phyloP scores from a whole-genome alignment of 495 filamentous ascomycete genomes.

The Trichoderma erinaceum region DNA sequence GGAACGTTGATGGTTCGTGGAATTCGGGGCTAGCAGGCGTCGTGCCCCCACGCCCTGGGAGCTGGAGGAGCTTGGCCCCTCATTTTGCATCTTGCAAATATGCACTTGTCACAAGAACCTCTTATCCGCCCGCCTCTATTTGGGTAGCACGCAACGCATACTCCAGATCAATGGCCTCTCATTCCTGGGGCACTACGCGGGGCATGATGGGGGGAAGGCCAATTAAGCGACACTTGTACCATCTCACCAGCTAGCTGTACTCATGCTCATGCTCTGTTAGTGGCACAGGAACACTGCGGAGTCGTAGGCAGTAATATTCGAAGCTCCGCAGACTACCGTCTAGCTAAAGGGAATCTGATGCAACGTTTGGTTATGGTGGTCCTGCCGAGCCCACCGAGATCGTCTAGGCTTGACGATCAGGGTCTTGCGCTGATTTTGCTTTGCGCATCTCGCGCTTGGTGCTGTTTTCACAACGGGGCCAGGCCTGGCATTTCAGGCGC shows the following conservation, averaged over 20 bases:
- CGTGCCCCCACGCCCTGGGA: slow-evolving; percentile 1
- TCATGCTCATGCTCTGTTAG: too few relatives aligned
- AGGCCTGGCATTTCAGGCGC: background rate
- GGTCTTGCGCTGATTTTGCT: background rate
- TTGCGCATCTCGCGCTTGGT: slow-evolving; percentile 3
- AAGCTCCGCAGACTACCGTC: too few relatives aligned
- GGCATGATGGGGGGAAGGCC: slow-evolving; percentile 1
- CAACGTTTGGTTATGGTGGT: slow-evolving; percentile 4
- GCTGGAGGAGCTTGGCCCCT: background rate
- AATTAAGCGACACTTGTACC: background rate
- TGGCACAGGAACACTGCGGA: too few relatives aligned
- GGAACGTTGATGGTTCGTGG: slow-evolving; percentile 6
- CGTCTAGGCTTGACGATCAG: slow-evolving; percentile 8
- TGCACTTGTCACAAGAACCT: background rate
- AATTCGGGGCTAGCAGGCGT: background rate
- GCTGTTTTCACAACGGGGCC: background rate
- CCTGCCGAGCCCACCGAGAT: slow-evolving; percentile 7
- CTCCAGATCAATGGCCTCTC: background rate
- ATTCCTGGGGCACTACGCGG: background rate
- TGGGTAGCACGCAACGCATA: background rate
- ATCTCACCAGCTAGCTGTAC: background rate
- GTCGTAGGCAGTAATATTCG: too few relatives aligned
- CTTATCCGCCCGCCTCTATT: background rate
- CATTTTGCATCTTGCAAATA: slow-evolving; percentile 11
- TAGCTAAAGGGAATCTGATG: background rate